Percentiles rank a stretch among this genome's conserved stretches.
phyloP scores from a whole-genome alignment of 2,329 filamentous ascomycete species.

The Westerdykella aurantiaca region DNA sequence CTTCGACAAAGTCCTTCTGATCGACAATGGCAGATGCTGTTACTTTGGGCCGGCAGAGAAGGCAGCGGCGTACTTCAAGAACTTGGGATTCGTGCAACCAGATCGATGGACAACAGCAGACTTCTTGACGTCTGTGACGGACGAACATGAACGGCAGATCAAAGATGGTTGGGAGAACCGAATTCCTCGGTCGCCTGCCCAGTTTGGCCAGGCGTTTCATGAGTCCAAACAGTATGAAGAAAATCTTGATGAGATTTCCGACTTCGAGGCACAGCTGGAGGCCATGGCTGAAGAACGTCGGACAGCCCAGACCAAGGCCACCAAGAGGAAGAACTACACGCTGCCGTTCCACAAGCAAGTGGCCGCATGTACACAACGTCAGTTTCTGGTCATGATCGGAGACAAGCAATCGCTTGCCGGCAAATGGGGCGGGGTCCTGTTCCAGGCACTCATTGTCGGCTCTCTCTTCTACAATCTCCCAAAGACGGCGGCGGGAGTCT shows the following conservation, averaged over 20 bases:
- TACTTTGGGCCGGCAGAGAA: conserved; percentile 60
- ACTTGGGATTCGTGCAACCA: conserved; percentile 63
- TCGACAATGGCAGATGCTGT: conserved; percentile 38
- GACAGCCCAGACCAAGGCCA: conserved; percentile 30
- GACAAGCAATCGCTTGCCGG: conserved; percentile 47
- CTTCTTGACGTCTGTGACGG: conserved; percentile 67
- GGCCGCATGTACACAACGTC: conserved; percentile 36
- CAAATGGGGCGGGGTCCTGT: conserved; percentile 46
- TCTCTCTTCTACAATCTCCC: conserved; percentile 51
- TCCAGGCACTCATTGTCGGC: conserved; percentile 38
- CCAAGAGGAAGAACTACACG: conserved; percentile 40
- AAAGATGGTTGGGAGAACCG: conserved; percentile 53
- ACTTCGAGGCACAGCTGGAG: conserved; percentile 34
- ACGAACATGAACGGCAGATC: conserved; percentile 53
- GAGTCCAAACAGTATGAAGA: conserved; percentile 33
- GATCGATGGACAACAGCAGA: conserved; percentile 63
- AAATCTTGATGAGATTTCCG: conserved; percentile 38
- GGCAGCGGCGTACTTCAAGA: conserved; percentile 60
- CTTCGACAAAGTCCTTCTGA: conserved; percentile 38
- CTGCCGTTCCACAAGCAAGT: conserved; percentile 37
- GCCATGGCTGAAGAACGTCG: conserved; percentile 27
- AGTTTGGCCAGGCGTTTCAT: conserved; percentile 47
- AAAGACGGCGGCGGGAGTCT: conserved; percentile 49
- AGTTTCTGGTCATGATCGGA: conserved; percentile 50
- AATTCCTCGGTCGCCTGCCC: conserved; percentile 50